Percentiles rank a stretch among this genome's conserved stretches.
phyloP scores from a whole-genome alignment of 106 monocot species.

The Narthecium ossifragum region DNA sequence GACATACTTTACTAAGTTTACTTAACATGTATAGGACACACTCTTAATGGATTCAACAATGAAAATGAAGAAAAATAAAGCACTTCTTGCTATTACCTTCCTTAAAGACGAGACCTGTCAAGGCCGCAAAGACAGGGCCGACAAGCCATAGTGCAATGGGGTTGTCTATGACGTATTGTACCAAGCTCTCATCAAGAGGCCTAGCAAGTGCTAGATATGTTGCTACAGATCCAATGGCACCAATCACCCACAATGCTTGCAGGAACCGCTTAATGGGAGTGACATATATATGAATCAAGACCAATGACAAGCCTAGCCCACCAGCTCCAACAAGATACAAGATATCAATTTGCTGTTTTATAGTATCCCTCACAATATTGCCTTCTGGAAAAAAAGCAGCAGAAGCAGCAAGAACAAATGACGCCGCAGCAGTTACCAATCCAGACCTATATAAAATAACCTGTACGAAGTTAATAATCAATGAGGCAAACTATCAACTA shows the following conservation, averaged over 20 bases:
- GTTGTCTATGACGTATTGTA: slow-evolving; percentile 59
- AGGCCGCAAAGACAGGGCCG: slow-evolving; percentile 88
- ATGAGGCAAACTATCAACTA: too few relatives aligned
- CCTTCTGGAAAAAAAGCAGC: slow-evolving; percentile 66
- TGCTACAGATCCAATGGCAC: slow-evolving; percentile 65
- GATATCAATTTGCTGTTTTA: slow-evolving; percentile 52
- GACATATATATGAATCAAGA: slow-evolving; percentile 92
- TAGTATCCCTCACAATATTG: slow-evolving; percentile 27
- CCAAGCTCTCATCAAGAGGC: slow-evolving; percentile 57
- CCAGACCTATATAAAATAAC: slow-evolving; percentile 84
- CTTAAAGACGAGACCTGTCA: slow-evolving; percentile 94
- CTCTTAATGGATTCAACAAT: too few relatives aligned
- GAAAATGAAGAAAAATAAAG: too few relatives aligned
- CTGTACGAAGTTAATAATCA: slow-evolving; percentile 36
- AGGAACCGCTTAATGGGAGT: slow-evolving; percentile 85
- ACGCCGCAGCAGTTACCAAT: slow-evolving; percentile 66
- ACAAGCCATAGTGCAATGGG: slow-evolving; percentile 72
- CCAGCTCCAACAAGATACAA: slow-evolving; percentile 65
- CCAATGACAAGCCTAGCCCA: slow-evolving; percentile 76
- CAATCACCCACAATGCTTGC: slow-evolving; percentile 76
- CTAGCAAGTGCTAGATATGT: slow-evolving; percentile 56
- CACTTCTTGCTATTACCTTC: too few relatives aligned
- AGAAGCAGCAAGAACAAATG: slow-evolving; percentile 73
- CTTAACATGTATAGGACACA: too few relatives aligned
- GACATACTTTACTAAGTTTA: too few relatives aligned